Base-by-base conservation (phyloP, 257 asterid genomes). In the Paraleonurus japonicus region DNA sequence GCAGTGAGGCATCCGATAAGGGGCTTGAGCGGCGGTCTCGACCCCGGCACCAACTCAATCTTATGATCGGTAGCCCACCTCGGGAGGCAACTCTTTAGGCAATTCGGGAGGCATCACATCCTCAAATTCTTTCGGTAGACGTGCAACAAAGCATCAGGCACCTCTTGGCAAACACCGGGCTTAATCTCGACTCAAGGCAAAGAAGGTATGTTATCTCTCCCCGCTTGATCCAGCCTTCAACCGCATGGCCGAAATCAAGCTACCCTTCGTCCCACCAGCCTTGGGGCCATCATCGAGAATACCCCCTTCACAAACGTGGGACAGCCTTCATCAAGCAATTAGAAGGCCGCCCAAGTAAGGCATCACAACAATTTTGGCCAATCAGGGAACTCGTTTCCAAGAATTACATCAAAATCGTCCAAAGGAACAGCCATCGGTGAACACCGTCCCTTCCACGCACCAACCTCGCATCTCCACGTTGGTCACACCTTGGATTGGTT, bases 21-120 rank as follows among this genome's bases (percentile, higher is more conserved):
- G 53, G 0, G 53, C 53, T 0, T 45, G 53, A 0, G 53, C 53
- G 20, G 53, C 1, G 20, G 20, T 1, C 8, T 45, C 1, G 53
- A 20, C 3, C 20, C 8, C 0, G 6, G 20, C 53, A 45, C 20
- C 53, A 45, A n/a, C 7, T 45, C 53, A 15, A 45, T 45, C 53
- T 4, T 3, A 2, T 45, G 20, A 15, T 45, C 53, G 3, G 45
- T 37, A 3, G 45, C 59, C 39, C 59, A 3, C 5, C 59, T 65
- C n/a, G 0, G 59, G 71, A 1, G 71, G 71, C 9, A 65, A 65
- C 15, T 65, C 59, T n/a, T 7, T 43, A 1, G 59, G 71, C n/a
- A 65, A 35, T 26, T 41, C 43, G 0, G 71, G 26, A 0, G 71
- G 59, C 71, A 65, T 65, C 59, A 65, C 71, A 8, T 65, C 71